Evolutionary conservation across 176 grass and related monocot genomes (phyloP).

Genomic region (Phoenix dactylifera): DNA sequence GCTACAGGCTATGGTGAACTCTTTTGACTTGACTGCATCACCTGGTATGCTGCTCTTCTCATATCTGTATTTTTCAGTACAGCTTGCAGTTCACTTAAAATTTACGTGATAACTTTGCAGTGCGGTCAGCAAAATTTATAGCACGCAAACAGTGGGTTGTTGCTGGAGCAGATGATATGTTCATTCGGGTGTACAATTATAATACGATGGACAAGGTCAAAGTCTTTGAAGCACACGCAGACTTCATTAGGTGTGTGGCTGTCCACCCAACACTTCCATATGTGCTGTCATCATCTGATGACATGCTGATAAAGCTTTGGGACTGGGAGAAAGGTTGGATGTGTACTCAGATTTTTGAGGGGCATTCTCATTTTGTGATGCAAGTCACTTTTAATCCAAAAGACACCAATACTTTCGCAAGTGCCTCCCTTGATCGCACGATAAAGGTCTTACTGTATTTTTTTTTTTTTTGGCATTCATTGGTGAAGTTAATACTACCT

Average conservation of each 20-base stretch:
- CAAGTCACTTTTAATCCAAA: slow-evolving; percentile 98
- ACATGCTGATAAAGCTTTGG: slow-evolving; percentile 99
- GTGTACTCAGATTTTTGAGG: slow-evolving; percentile 99
- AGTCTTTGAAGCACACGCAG: slow-evolving; percentile 14
- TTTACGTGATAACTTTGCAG: slow-evolving; percentile 44
- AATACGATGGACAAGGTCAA: slow-evolving; percentile 24
- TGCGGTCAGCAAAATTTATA: slow-evolving; percentile 87
- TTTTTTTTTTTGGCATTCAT: not conserved
- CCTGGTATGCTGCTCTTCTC: not conserved
- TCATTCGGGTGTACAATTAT: slow-evolving; percentile 41
- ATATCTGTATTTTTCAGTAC: not conserved
- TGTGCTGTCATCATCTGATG: slow-evolving; percentile 94
- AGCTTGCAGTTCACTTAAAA: slow-evolving; percentile 2
- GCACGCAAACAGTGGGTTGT: slow-evolving; percentile 96
- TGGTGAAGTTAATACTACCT: no score
- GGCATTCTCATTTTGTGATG: slow-evolving; percentile 99
- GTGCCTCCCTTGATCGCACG: slow-evolving; percentile 94
- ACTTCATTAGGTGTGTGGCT: slow-evolving; percentile 69
- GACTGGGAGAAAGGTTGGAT: slow-evolving; percentile 99
- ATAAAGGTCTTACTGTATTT: slow-evolving; percentile 49
- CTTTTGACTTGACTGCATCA: slow-evolving; percentile 20
- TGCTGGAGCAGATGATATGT: slow-evolving; percentile 96
- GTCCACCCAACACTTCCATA: slow-evolving; percentile 97
- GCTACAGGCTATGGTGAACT: slow-evolving; percentile 25
- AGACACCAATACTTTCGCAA: slow-evolving; percentile 96